Evolutionary conservation across 129 eudicot species (phyloP).

Genomic region (Lactuca sativa): DNA sequence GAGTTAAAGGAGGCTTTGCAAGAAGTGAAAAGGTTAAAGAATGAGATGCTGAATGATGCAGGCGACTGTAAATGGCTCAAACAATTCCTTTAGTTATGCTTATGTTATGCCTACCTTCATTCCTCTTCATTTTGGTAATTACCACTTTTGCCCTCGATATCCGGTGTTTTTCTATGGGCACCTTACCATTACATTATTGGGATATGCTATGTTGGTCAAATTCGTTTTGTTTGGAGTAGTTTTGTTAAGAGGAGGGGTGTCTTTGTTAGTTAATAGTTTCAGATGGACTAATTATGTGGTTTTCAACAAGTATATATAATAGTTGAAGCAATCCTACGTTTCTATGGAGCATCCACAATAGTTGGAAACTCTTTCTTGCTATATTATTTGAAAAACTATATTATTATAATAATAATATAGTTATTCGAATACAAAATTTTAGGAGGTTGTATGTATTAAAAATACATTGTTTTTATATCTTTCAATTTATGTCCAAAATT

Average conservation of each 20-base stretch:
- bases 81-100: conserved; percentile 53
- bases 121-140: conserved; percentile 27
- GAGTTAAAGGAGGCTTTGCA: conserved; percentile 65
- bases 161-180: background rate
- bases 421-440: too few relatives aligned
- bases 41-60: conserved; percentile 70
- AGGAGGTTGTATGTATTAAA: background rate
- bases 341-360: background rate
- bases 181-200: background rate
- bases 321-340: conserved; percentile 2
- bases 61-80: conserved; percentile 62
- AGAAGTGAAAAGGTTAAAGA: conserved; percentile 51
- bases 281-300: conserved; percentile 14
- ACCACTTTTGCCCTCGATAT: conserved; percentile 25
- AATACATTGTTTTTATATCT: too few relatives aligned
- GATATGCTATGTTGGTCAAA: conserved; percentile 18
- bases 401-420: too few relatives aligned
- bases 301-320: conserved; percentile 5
- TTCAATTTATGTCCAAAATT: background rate
- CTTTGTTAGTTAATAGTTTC: conserved; percentile 5
- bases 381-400: background rate
- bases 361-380: too few relatives aligned
- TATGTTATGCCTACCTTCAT: conserved; percentile 6
- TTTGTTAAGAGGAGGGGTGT: conserved; percentile 8
- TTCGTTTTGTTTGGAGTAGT: conserved; percentile 13